These are phyloP conservation scores for Leptographium galeiforme DNA, from an alignment of 2,329 filamentous ascomycete species.

Conservation along the genomic window DNA sequence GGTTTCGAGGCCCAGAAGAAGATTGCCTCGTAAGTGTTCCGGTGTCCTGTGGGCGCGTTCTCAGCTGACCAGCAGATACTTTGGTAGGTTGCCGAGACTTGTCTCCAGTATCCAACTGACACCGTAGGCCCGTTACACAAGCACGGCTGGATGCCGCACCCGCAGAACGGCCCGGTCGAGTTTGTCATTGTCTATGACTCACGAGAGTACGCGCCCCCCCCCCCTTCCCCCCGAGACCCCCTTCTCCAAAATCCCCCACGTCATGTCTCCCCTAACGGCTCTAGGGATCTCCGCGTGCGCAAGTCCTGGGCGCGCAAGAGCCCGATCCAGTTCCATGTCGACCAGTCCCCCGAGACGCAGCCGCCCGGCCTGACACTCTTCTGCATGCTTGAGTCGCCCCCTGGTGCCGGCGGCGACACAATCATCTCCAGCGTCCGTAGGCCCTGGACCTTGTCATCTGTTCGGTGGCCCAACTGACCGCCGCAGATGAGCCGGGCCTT, in stretches of 20 bases:
- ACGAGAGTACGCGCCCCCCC: slow-evolving; percentile 4
- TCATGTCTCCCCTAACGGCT: background rate
- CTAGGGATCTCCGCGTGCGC: slow-evolving; percentile 10
- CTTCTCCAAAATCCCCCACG: background rate
- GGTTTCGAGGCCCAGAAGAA: slow-evolving; percentile 12
- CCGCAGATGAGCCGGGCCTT: slow-evolving; percentile 49
- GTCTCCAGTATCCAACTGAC: background rate
- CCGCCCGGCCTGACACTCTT: slow-evolving; percentile 83
- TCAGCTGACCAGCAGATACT: background rate
- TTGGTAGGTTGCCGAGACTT: background rate
- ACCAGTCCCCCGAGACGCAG: slow-evolving; percentile 48
- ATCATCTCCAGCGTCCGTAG: slow-evolving; percentile 37
- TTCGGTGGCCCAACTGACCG: slow-evolving; percentile 19
- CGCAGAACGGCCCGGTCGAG: slow-evolving; percentile 12
- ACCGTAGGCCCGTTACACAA: slow-evolving; percentile 9
- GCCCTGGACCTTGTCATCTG: slow-evolving; percentile 31
- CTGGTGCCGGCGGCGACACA: slow-evolving; percentile 65
- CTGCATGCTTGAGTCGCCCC: slow-evolving; percentile 70
- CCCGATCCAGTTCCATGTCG: slow-evolving; percentile 15
- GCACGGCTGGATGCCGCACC: slow-evolving; percentile 14
- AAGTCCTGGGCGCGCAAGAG: slow-evolving; percentile 14
- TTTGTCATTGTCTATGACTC: slow-evolving; percentile 15
- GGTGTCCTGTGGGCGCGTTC: background rate
- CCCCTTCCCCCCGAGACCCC: too few species aligned
- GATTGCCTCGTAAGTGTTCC: slow-evolving; percentile 10